Base-by-base conservation (phyloP, 129 eudicot genomes). In the Flaveria trinervia region DNA sequence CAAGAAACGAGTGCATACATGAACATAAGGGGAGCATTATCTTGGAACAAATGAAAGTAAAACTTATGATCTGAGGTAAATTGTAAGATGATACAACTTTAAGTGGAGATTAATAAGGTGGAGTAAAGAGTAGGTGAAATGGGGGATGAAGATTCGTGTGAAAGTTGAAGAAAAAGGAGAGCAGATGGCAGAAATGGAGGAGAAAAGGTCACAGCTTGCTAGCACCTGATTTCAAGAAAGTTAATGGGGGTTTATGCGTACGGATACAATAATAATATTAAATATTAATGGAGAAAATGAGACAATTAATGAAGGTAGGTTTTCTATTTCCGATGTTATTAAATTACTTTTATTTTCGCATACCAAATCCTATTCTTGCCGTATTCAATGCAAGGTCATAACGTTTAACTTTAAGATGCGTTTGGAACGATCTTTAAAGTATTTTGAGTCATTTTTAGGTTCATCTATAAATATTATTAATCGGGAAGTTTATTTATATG, bases 151-250 rank as follows among this genome's bases (percentile, higher is more conserved):
- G 77, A 17, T 36, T 36, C 41, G 16, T 65, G 33, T 7, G 52
- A 79, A 79, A 41, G 60, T 41, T 72, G 83, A 73, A 80, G 83
- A 65, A 67, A 80, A 54, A 68, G 54, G 75, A 54, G 49, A 67
- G 78, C 79, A 80, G 74, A 54, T 74, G 84, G 84, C 62, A 73
- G 73, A 80, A 73, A 80, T 56, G 77, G 74, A 56, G 79, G 68
- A 72, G 59, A 51, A 66, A 79, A 64, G 26, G 67, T 56, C 70
- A 74, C 70, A 74, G 77, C 20, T 57, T 55, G 57, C 55, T 25
- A 69, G 11, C 74, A 77, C 74, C 73, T 49, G 72, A 44, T 79
- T 72, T 73, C 70, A 54, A 65, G 67, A 73, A 52, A 59, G 67
- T 9, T 20, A 39, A 52, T 54, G 75, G 61, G 50, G 74, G 61